Evolutionary conservation across 1,284 basidiomycete genomes (phyloP).

Genomic region (Megacollybia platyphylla): DNA sequence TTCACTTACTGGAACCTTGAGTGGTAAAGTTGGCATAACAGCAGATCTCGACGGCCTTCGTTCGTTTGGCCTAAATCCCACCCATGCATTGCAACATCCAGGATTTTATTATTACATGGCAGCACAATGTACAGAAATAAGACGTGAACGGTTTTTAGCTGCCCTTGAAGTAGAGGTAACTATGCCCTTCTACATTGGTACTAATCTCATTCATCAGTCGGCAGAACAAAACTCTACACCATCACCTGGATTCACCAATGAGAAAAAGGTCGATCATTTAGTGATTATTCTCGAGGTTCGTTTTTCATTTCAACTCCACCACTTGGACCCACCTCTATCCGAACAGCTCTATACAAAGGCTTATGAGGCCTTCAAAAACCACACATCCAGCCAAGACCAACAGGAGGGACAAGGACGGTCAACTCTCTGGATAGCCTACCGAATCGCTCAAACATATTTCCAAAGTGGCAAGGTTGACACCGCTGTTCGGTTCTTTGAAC

Average conservation of each 20-base stretch:
- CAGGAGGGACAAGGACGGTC: constrained; percentile 51
- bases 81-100: constrained; percentile 71
- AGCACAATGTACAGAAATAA: constrained; percentile 68
- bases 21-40: constrained; percentile 15
- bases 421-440: constrained; percentile 76
- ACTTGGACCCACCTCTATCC: background rate
- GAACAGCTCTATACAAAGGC: constrained; percentile 77
- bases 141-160: constrained; percentile 54
- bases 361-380: constrained; percentile 81
- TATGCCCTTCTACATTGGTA: constrained; percentile 3
- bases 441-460: constrained; percentile 77
- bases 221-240: background rate
- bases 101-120: constrained; percentile 88
- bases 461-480: constrained; percentile 69
- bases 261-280: constrained; percentile 82
- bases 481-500: constrained; percentile 83
- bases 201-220: background rate
- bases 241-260: constrained; percentile 64
- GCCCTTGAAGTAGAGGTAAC: constrained; percentile 48
- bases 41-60: constrained; percentile 39
- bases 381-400: constrained; percentile 24
- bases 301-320: constrained; percentile 1
- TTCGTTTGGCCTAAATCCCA: constrained; percentile 55
- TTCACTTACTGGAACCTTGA: constrained; percentile 11
- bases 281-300: constrained; percentile 70